Conservation (phyloP, 169 alveolate species). For the Eimeria maxima region DNA sequence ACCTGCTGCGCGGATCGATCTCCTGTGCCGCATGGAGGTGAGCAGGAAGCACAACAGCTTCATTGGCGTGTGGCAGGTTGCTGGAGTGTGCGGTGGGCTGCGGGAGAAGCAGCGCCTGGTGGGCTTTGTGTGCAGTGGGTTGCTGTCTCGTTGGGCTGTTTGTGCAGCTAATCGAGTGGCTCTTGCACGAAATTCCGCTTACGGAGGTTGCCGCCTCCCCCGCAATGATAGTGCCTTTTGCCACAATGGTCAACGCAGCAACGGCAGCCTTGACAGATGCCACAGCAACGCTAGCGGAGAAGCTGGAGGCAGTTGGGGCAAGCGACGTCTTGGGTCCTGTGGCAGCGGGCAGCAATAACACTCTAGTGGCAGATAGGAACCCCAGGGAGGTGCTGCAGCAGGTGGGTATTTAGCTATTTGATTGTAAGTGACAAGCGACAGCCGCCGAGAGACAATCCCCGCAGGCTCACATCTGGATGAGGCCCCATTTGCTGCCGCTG, state of each 20-base stretch:
- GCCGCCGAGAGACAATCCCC: neutral
- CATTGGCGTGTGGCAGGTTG: neutral
- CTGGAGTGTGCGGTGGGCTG: neutral
- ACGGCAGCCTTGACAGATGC: conserved; percentile 60
- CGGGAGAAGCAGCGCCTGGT: too few relatives aligned
- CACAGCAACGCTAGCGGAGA: conserved; percentile 54
- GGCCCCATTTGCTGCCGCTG: neutral
- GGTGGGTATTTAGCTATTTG: neutral
- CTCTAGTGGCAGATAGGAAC: conserved; percentile 38
- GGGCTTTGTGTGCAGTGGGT: neutral
- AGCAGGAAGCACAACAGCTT: conserved; percentile 20
- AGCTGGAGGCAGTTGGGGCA: conserved; percentile 41
- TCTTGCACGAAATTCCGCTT: conserved; percentile 36
- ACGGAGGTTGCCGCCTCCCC: conserved; percentile 55
- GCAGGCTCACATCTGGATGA: neutral
- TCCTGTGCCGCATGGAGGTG: conserved; percentile 69
- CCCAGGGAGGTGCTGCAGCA: conserved; percentile 65
- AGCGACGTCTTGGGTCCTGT: neutral
- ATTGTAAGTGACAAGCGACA: too few relatives aligned
- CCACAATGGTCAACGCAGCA: conserved; percentile 32
- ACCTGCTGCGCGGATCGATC: conserved; percentile 69
- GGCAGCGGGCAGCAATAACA: neutral
- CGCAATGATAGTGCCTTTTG: conserved; percentile 32
- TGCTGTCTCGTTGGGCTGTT: neutral
- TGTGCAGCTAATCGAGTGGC: conserved; percentile 53